These are phyloP conservation scores for Alternaria metachromatica DNA, from an alignment of 2,329 filamentous ascomycete genomes.

Conservation along the genomic window DNA sequence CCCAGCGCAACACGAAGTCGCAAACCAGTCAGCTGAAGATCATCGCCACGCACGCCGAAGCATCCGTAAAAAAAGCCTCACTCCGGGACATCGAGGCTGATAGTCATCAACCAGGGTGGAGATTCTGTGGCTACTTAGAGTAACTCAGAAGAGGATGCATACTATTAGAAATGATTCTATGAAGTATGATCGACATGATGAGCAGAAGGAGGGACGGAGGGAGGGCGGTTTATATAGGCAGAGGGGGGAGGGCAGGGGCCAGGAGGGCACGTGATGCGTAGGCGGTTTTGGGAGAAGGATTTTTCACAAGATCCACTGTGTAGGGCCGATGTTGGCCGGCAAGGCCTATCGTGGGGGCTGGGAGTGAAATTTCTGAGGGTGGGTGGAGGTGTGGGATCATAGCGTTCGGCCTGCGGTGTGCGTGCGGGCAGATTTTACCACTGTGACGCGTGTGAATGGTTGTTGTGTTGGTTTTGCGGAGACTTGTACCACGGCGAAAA, in stretches of 20 bases:
- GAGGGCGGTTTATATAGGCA: not conserved
- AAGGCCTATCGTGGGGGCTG: not conserved
- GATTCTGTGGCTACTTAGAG: conserved; percentile 89
- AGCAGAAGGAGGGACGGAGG: not conserved
- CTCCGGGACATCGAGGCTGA: conserved; percentile 86
- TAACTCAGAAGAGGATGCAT: conserved; percentile 91
- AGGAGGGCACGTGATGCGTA: conserved; percentile 16
- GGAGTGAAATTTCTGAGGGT: not conserved
- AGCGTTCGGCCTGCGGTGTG: not conserved
- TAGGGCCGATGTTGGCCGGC: not conserved
- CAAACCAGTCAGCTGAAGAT: conserved; percentile 80
- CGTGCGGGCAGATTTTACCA: not conserved
- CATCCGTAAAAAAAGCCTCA: conserved; percentile 71
- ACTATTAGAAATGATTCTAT: conserved; percentile 81
- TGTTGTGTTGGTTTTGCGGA: not conserved
- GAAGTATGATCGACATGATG: conserved; percentile 21
- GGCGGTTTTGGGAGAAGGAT: not conserved
- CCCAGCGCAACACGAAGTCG: conserved; percentile 75
- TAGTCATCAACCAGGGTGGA: conserved; percentile 89
- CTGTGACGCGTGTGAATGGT: not conserved
- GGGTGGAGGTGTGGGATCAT: not conserved
- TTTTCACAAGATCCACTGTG: not conserved
- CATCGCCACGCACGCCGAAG: conserved; percentile 92
- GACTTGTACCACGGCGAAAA: not conserved
- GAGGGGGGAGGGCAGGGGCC: not conserved